Evolutionary conservation across 2,329 filamentous ascomycete genomes (phyloP), one percentile per base, ranked within the genome.

Genomic region (Ascochyta pisi): DNA sequence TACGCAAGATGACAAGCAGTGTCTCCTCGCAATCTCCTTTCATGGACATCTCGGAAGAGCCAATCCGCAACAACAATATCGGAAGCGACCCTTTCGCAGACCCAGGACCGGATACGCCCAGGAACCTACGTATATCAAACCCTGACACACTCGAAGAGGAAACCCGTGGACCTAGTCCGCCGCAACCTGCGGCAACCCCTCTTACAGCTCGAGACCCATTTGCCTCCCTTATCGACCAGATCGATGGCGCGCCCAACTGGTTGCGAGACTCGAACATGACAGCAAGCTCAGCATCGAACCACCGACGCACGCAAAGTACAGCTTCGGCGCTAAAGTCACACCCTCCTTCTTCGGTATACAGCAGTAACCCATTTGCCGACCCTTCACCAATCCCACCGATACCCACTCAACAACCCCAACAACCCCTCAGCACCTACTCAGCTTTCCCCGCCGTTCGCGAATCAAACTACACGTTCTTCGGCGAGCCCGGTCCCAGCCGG

Each of bases 401-500:
- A 13, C 54, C 43, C 23, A 57, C 10, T 1, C 48, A 48, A 29
- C 7, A 49, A 39, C 43, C 33, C 10, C 39, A 49, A 29, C 26
- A 43, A 15, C 54, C 54, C n/a, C 26, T 42, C n/a, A 57, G 16
- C 23, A 57, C 43, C n/a, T 57, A 57, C 44, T 52, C 49, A 3
- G 48, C 54, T 22, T 52, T 52, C 34, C 62, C 58, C 19, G 50
- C 63, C 7, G 65, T 67, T 29, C 68, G 71, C 9, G 67, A 70
- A 9, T 70, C 69, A 5, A 56, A 65, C 34, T 69, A 66, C 40
- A 51, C 60, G 7, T 67, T 67, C 46, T 74, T 71, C 42, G 73
- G 72, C 15, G 73, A 73, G 47, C 72, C 72, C n/a, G 72, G 71
- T 27, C 71, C 71, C 24, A 71, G 66, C 38, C 62, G 69, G 2